Percentiles rank a stretch among this genome's conserved stretches.
Evolutionary conservation across 192 early-diverging fungal species (phyloP).

Genomic region (Piromyces sp.): DNA sequence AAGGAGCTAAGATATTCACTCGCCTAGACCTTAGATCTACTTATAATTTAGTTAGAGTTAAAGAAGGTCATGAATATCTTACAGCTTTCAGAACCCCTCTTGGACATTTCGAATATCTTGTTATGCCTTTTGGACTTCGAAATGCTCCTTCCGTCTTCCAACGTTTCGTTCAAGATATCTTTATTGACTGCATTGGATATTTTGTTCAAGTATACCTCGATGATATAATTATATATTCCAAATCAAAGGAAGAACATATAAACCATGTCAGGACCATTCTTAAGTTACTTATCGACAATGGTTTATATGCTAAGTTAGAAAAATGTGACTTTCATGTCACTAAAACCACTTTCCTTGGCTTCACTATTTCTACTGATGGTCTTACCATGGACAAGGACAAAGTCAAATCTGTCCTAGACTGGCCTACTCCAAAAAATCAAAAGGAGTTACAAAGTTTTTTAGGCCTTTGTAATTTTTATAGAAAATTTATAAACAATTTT

Average conservation of each 20-base stretch:
- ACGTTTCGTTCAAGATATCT: conserved; percentile 14
- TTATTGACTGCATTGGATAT: conserved; percentile 3
- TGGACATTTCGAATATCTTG: conserved; percentile 8
- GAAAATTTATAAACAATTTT: conserved; percentile 9
- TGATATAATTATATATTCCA: conserved; percentile 16
- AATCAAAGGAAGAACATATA: not conserved
- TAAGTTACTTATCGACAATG: conserved; percentile 5
- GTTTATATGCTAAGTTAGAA: conserved; percentile 14
- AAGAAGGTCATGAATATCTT: too few relatives aligned
- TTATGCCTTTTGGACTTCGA: conserved; percentile 8
- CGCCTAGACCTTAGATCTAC: conserved; percentile 1
- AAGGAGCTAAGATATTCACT: conserved; percentile 10
- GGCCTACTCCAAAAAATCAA: conserved; percentile 1
- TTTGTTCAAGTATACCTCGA: not conserved
- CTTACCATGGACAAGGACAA: conserved; percentile 11
- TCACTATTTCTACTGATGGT: conserved; percentile 13
- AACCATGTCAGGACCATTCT: conserved; percentile 5
- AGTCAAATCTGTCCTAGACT: conserved; percentile 8
- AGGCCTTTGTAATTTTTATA: conserved; percentile 17
- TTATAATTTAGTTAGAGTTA: too few relatives aligned
- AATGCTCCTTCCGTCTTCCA: conserved; percentile 12
- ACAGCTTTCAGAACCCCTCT: too few relatives aligned
- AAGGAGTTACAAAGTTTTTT: conserved; percentile 8
- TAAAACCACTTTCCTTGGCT: conserved; percentile 1
- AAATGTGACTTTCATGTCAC: conserved; percentile 12